phyloP scores from a whole-genome alignment of 75 land plant species.

The Cunninghamia lanceolata region DNA sequence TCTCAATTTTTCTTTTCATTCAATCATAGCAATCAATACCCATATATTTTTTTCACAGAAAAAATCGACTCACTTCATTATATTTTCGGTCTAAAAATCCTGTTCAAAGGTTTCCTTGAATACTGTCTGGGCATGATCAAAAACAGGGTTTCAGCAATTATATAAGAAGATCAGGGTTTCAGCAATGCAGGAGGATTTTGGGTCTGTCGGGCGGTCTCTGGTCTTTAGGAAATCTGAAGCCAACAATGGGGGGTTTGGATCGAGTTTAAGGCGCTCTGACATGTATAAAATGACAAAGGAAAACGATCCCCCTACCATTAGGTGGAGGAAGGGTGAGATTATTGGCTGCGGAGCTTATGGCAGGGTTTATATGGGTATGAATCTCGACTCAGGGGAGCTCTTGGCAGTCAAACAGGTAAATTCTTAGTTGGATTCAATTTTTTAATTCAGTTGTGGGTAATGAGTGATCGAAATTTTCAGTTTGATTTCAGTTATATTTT shows the following conservation, averaged over 20 bases:
- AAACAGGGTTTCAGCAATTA: not conserved
- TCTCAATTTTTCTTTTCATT: not conserved
- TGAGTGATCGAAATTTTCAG: not conserved
- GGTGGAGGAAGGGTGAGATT: constrained; percentile 97
- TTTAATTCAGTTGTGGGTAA: not conserved
- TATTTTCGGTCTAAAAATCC: not conserved
- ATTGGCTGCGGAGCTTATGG: constrained; percentile 97
- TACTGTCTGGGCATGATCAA: constrained; percentile 2
- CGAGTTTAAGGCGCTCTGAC: constrained; percentile 29
- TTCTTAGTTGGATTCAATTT: not conserved
- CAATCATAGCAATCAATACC: not conserved
- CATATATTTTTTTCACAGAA: not conserved
- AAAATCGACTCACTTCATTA: not conserved
- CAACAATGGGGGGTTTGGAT: constrained; percentile 1
- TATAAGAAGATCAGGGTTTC: not conserved
- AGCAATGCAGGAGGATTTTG: constrained; percentile 56
- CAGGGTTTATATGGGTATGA: constrained; percentile 97
- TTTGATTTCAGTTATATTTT: not conserved
- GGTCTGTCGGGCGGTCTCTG: constrained; percentile 60
- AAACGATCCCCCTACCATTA: constrained; percentile 35
- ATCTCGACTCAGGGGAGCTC: constrained; percentile 96
- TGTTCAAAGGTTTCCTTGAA: not conserved
- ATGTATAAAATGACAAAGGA: constrained; percentile 16
- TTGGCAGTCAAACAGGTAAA: constrained; percentile 93
- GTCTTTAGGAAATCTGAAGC: constrained; percentile 33